Conservation (phyloP, 768 basidiomycete genomes). For the Mrakia frigida region DNA sequence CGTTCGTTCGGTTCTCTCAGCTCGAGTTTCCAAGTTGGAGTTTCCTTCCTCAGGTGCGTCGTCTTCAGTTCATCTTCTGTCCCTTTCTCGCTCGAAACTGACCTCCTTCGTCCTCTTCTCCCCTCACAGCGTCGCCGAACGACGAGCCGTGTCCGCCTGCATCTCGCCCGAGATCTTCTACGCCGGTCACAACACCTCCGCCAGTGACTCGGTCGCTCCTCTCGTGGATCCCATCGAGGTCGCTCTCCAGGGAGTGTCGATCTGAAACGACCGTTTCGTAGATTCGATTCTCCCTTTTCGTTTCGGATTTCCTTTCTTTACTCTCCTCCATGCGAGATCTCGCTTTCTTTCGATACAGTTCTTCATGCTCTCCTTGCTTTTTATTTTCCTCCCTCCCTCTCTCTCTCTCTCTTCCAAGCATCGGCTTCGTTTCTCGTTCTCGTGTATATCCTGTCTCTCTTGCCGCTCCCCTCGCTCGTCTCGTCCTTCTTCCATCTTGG, state of each 20-base stretch:
- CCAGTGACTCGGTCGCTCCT: conserved; percentile 9
- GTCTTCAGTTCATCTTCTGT: background rate
- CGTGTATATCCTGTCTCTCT: background rate
- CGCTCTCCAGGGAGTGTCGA: conserved; percentile 16
- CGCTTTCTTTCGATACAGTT: background rate
- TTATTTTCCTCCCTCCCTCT: background rate
- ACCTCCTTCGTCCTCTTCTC: background rate
- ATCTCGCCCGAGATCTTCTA: conserved; percentile 90
- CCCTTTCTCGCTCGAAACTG: background rate
- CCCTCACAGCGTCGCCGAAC: conserved; percentile 60
- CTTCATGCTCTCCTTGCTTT: too few species aligned
- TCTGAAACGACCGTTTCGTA: background rate
- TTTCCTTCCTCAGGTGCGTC: conserved; percentile 75
- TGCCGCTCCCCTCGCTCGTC: background rate
- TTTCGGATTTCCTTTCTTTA: background rate
- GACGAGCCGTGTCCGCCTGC: conserved; percentile 89
- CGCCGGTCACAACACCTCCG: conserved; percentile 22
- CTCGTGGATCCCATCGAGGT: conserved; percentile 29
- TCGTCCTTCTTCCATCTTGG: too few species aligned
- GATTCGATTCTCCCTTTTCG: background rate
- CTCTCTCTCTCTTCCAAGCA: background rate
- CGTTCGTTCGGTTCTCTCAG: background rate
- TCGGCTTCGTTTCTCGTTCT: conserved; percentile 4
- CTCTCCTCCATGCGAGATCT: conserved; percentile 1
- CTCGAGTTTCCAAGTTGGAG: conserved; percentile 64